Evolutionary conservation across 2,329 filamentous ascomycete genomes (phyloP).

Genomic region (Aspergillus sergii): DNA sequence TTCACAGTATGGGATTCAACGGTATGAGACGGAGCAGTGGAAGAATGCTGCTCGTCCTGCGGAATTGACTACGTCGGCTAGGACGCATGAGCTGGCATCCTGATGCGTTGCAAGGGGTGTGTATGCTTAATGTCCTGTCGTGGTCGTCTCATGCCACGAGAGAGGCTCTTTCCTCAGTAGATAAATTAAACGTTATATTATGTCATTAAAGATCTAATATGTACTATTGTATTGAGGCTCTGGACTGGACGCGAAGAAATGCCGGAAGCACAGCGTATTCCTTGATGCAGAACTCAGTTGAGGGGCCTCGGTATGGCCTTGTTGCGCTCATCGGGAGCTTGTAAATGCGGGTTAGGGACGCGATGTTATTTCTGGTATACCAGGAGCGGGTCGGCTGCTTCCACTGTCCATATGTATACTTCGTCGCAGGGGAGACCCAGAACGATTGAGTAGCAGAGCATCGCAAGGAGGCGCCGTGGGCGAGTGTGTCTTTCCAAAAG

Average conservation of each 20-base stretch:
- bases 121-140: not conserved
- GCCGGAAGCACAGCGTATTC: not conserved
- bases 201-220: not conserved
- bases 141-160: not conserved
- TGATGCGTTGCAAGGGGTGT: not conserved
- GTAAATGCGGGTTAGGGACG: not conserved
- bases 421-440: not conserved
- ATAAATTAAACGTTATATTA: not conserved
- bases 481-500: not conserved
- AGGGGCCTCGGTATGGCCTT: not conserved
- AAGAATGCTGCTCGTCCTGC: not conserved
- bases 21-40: not conserved
- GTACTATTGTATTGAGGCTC: not conserved
- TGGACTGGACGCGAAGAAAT: not conserved
- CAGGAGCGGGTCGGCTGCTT: not conserved
- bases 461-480: not conserved
- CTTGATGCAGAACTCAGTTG: not conserved
- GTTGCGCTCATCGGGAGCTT: not conserved
- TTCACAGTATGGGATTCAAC: not conserved
- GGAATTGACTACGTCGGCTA: not conserved
- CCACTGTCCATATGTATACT: not conserved
- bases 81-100: slow-evolving; percentile 4
- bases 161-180: not conserved
- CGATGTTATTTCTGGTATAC: not conserved
- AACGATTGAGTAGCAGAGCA: not conserved